Evolutionary conservation across 2,329 filamentous ascomycete genomes (phyloP).

Genomic region (Botrytis hyacinthi): DNA sequence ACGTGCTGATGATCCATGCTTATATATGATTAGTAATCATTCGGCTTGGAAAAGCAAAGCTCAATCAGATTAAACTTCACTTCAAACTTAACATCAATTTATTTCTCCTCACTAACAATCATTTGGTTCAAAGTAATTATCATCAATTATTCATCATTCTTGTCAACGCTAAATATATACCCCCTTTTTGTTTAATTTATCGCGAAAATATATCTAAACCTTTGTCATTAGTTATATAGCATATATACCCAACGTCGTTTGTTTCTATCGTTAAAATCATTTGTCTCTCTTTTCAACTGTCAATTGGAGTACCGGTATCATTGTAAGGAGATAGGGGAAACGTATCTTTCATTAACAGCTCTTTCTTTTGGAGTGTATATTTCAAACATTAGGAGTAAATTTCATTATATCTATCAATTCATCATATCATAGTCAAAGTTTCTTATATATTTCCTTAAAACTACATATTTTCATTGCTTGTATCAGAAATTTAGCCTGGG

Average conservation of each 20-base stretch:
- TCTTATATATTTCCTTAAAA: neutral
- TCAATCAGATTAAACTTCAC: conserved; percentile 3
- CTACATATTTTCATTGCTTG: neutral
- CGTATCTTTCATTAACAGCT: conserved; percentile 1
- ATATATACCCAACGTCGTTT: neutral
- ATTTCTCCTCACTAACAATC: neutral
- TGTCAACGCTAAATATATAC: conserved; percentile 4
- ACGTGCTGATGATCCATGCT: neutral
- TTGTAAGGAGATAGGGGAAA: neutral
- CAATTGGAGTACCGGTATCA: neutral
- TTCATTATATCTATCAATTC: conserved; percentile 7
- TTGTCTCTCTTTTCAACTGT: neutral
- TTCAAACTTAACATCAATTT: conserved; percentile 1
- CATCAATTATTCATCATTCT: conserved; percentile 29
- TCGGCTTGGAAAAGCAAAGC: neutral
- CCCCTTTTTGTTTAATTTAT: neutral
- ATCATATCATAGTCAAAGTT: neutral
- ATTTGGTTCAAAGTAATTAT: conserved; percentile 16
- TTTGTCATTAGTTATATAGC: neutral
- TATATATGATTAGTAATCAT: conserved; percentile 1
- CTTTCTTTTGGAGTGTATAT: neutral
- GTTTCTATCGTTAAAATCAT: neutral
- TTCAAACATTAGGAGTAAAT: conserved; percentile 6
- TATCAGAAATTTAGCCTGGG: neutral
- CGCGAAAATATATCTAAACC: neutral